Percentiles rank a stretch among this genome's conserved stretches.
These are phyloP conservation scores for Pyrenochaeta sp. DNA, from an alignment of 2,329 filamentous ascomycete genomes.

Conservation along the genomic window DNA sequence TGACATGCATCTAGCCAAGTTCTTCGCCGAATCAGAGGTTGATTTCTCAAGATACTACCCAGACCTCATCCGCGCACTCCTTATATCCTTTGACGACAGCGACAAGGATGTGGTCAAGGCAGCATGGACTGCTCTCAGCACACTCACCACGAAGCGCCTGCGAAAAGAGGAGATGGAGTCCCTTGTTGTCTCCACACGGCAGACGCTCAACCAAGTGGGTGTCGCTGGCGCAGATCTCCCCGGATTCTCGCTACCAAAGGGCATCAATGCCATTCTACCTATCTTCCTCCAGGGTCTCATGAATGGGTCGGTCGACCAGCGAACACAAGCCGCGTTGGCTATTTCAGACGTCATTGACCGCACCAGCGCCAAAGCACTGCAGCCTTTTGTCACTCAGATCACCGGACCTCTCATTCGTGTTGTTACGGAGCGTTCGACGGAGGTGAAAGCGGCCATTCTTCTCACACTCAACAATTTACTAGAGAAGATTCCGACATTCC, in stretches of 20 bases:
- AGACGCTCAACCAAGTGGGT: constrained; percentile 86
- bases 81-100: constrained; percentile 90
- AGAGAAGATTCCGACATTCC: constrained; percentile 93
- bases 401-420: constrained; percentile 97
- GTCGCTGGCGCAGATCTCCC: constrained; percentile 84
- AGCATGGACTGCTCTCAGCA: constrained; percentile 85
- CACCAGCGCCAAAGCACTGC: constrained; percentile 84
- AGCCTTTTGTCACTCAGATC: constrained; percentile 96
- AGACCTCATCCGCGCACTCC: constrained; percentile 87
- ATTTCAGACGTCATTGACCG: constrained; percentile 97
- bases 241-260: constrained; percentile 91
- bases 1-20: constrained; percentile 80
- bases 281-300: constrained; percentile 98
- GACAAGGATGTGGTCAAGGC: constrained; percentile 87
- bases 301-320: constrained; percentile 92
- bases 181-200: constrained; percentile 83
- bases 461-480: constrained; percentile 93
- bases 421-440: constrained; percentile 93
- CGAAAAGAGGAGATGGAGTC: constrained; percentile 99
- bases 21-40: constrained; percentile 80
- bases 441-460: constrained; percentile 94
- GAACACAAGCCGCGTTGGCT: constrained; percentile 88
- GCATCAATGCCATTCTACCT: constrained; percentile 93
- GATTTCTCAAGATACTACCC: constrained; percentile 97
- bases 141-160: constrained; percentile 81